Evolutionary conservation across 768 basidiomycete genomes (phyloP).

Genomic region (Pisolithus albus): DNA sequence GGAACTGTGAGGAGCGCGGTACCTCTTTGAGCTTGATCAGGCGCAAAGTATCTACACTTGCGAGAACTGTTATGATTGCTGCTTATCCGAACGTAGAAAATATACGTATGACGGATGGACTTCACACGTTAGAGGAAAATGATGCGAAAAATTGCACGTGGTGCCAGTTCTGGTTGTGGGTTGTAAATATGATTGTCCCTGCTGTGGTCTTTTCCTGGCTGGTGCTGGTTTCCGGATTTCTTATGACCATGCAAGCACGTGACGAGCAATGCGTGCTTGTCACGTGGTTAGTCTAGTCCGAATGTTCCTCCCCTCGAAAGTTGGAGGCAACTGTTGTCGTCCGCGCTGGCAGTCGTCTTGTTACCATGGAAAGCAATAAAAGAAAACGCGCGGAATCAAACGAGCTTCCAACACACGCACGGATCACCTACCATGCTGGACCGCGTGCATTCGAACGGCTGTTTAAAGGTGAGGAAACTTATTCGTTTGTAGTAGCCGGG

Average conservation of each 20-base stretch:
- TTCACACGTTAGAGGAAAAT: too few species aligned
- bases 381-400: constrained; percentile 15
- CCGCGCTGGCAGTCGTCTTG: not conserved
- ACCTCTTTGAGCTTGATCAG: not conserved
- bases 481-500: not conserved
- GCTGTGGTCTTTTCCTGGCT: too few species aligned
- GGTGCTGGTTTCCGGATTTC: too few species aligned
- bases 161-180: too few species aligned
- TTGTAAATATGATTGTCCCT: too few species aligned
- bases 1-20: constrained; percentile 24
- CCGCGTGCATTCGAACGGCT: constrained; percentile 35
- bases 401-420: constrained; percentile 13
- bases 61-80: constrained; percentile 1
- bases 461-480: constrained; percentile 31
- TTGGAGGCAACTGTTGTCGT: too few species aligned
- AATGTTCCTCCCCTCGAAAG: too few species aligned
- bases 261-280: too few species aligned
- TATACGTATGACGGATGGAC: not conserved
- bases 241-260: too few species aligned
- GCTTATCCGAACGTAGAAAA: not conserved
- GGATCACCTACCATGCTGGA: constrained; percentile 34
- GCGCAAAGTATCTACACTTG: constrained; percentile 2
- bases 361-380: constrained; percentile 17
- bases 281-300: too few species aligned
- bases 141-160: too few species aligned